Conservation (phyloP, 331 rosid species). For the Quercus tomentella region DNA sequence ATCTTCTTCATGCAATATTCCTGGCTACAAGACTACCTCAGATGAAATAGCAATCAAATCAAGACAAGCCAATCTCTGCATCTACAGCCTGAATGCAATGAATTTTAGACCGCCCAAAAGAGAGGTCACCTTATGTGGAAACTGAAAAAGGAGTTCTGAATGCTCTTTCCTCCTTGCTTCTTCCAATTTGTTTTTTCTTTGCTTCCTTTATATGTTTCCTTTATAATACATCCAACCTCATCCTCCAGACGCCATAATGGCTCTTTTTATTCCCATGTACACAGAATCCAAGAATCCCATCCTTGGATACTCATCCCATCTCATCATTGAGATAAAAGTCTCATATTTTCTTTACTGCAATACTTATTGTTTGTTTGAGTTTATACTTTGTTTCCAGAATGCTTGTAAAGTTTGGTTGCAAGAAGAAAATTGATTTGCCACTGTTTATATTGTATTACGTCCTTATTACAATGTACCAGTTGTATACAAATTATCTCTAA, state of each 20-base stretch:
- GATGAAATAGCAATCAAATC: conserved; percentile 73
- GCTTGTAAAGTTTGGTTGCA: conserved; percentile 30
- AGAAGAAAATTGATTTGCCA: conserved; percentile 6
- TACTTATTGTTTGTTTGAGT: conserved; percentile 20
- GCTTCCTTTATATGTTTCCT: background rate
- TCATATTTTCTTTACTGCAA: conserved; percentile 10
- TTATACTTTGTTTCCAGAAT: conserved; percentile 7
- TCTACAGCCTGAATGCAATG: conserved; percentile 76
- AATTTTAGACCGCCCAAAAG: conserved; percentile 77
- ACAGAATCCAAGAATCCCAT: conserved; percentile 16
- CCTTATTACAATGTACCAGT: conserved; percentile 11
- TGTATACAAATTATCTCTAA: background rate
- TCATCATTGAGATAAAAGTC: conserved; percentile 17
- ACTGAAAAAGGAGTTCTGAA: conserved; percentile 2
- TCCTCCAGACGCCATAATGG: conserved; percentile 3
- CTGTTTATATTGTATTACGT: conserved; percentile 4
- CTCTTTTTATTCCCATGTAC: conserved; percentile 21
- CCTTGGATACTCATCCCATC: conserved; percentile 9
- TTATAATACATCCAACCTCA: background rate
- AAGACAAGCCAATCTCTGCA: conserved; percentile 68
- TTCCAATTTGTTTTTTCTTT: too few species aligned
- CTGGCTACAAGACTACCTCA: conserved; percentile 74
- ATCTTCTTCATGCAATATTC: conserved; percentile 79
- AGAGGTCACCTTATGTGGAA: conserved; percentile 63
- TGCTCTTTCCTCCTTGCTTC: background rate